These are phyloP conservation scores for Neurospora tetrasperma DNA, from an alignment of 495 filamentous ascomycete species.

Conservation along the genomic window DNA sequence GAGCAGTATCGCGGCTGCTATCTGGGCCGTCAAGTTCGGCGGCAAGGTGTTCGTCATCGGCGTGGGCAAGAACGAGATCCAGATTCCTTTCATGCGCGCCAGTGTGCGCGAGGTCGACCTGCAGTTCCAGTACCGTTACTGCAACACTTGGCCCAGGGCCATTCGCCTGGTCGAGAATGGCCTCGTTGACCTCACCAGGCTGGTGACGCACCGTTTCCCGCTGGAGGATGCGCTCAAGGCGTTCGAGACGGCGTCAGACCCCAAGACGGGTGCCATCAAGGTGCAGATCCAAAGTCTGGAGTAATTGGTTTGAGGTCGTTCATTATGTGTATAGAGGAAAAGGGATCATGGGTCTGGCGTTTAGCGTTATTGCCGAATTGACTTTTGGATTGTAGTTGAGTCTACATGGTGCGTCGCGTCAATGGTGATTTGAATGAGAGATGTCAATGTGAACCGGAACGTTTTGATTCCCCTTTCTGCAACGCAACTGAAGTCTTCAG, in stretches of 20 bases:
- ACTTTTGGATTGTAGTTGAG: neutral
- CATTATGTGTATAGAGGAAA: neutral
- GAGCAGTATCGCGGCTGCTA: slow-evolving; percentile 70
- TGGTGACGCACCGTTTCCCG: slow-evolving; percentile 79
- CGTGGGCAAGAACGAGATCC: slow-evolving; percentile 89
- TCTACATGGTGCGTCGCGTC: neutral
- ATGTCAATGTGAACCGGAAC: neutral
- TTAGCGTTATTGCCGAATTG: neutral
- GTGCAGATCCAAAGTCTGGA: slow-evolving; percentile 70
- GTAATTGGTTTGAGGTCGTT: slow-evolving; percentile 5
- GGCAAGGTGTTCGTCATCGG: slow-evolving; percentile 92
- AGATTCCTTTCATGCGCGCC: slow-evolving; percentile 83
- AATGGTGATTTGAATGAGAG: neutral
- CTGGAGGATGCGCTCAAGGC: slow-evolving; percentile 83
- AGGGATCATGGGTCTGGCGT: neutral
- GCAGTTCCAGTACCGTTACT: slow-evolving; percentile 92
- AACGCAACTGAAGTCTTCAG: neutral
- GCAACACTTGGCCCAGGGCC: slow-evolving; percentile 89
- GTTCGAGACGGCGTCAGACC: slow-evolving; percentile 75
- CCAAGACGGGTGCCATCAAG: slow-evolving; percentile 91
- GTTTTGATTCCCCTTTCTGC: neutral
- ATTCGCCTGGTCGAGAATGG: slow-evolving; percentile 79
- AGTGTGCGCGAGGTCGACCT: slow-evolving; percentile 87
- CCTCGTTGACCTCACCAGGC: slow-evolving; percentile 63
- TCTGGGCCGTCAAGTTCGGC: slow-evolving; percentile 83